Conservation (phyloP, 2,329 filamentous ascomycete genomes). For the Botrytis elliptica region DNA sequence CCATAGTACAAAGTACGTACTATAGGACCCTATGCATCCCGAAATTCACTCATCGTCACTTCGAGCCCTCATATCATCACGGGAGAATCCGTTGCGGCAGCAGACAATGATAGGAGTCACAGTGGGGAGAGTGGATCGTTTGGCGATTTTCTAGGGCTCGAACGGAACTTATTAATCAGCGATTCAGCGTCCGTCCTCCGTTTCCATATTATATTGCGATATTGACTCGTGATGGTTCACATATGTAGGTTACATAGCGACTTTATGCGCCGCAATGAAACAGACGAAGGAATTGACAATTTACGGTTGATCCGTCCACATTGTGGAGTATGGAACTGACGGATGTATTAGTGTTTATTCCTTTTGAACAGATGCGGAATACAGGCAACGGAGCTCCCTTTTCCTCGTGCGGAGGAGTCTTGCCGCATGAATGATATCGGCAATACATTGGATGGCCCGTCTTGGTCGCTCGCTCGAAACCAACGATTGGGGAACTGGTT, state of each 20-base stretch:
- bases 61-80: not conserved
- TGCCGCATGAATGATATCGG: not conserved
- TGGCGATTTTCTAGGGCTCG: not conserved
- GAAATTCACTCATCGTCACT: not conserved
- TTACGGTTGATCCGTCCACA: not conserved
- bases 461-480: not conserved
- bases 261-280: constrained; percentile 3
- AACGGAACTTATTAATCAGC: not conserved
- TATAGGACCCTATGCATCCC: not conserved
- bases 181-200: not conserved
- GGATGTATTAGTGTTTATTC: not conserved
- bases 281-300: not conserved
- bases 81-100: not conserved
- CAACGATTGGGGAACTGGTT: not conserved
- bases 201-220: not conserved
- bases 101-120: not conserved
- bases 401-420: not conserved
- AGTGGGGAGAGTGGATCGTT: constrained; percentile 8
- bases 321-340: not conserved
- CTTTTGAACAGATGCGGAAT: not conserved
- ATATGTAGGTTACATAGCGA: not conserved
- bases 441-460: not conserved
- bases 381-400: constrained; percentile 1
- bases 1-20: not conserved
- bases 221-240: constrained; percentile 5